These are phyloP conservation scores for Farysia itapuensis DNA, from an alignment of 1,284 basidiomycete species.

Conservation along the genomic window DNA sequence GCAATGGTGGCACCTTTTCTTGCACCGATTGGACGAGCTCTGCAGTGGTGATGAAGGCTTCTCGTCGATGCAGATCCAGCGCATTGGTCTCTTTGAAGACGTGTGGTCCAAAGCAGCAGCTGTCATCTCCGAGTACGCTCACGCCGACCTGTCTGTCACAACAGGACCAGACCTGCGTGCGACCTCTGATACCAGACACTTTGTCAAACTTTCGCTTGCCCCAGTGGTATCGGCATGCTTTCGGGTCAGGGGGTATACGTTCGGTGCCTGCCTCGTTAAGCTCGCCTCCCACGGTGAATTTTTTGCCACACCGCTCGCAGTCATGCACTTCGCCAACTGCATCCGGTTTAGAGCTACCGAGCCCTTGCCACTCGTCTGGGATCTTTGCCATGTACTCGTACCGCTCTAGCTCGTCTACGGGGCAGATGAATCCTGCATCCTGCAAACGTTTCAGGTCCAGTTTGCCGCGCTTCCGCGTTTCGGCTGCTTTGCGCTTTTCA, in stretches of 20 bases:
- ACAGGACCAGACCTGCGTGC: constrained; percentile 48
- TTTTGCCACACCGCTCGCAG: constrained; percentile 46
- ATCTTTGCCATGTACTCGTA: constrained; percentile 38
- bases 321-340: constrained; percentile 37
- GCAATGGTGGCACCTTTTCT: constrained; percentile 10
- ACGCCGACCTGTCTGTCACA: constrained; percentile 43
- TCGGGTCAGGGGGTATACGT: constrained; percentile 16
- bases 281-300: constrained; percentile 42
- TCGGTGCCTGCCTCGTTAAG: constrained; percentile 19
- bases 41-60: constrained; percentile 39
- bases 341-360: constrained; percentile 32
- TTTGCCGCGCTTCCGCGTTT: constrained; percentile 12
- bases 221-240: constrained; percentile 52
- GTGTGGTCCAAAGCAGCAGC: constrained; percentile 51
- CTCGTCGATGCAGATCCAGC: constrained; percentile 41
- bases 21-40: constrained; percentile 14
- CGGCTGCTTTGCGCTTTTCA: constrained; percentile 21
- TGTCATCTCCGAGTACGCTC: constrained; percentile 34
- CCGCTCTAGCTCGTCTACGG: constrained; percentile 29
- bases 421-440: constrained; percentile 40
- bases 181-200: constrained; percentile 12
- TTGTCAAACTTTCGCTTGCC: constrained; percentile 40
- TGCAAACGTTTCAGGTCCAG: constrained; percentile 27
- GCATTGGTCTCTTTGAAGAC: constrained; percentile 53
- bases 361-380: constrained; percentile 29